Base-by-base conservation (phyloP, 208 protist genomes). In the Trypanosomatidae sp. region DNA sequence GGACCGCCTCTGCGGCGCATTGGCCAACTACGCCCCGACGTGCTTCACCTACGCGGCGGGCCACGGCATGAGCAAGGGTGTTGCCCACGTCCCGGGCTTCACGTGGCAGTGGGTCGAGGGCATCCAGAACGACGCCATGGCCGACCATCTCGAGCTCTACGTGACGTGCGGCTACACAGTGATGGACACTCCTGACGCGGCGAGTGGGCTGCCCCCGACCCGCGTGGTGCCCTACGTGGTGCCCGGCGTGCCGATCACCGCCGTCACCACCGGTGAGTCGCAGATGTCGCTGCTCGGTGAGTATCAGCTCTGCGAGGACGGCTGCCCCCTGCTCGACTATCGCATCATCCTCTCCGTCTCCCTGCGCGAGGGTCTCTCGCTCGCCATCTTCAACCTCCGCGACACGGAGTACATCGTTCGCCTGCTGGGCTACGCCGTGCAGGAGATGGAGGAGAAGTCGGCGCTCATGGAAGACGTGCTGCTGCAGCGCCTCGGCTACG, bases 401-500 rank as follows among this genome's bases (percentile, higher is more conserved):
- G 89, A 97, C 73, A 84, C 86, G 17, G 87, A 95, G 62, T 84
- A 87, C 70, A 49, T 94, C 13, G 66, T 97, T 36, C 85, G 84
- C 19, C 66, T 97, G 19, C 69, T 97, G 15, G 81, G 66, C 50
- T 80, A 89, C 71, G 79, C 89, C 22, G 73, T 95, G 59, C 73
- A 84, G 44, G 81, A 87, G 69, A 86, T 91, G 67, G 83, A 87
- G 52, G 81, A 86, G 55, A 85, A 93, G 72, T 95, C 92, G 36
- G 71, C 77, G 15, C 68, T 97, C 46, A 76, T 97, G 52, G 71
- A 91, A 49, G 84, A 91, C 41, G 76, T 97, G 52, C 88, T 95
- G 62, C 56, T 94, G 75, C 92, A 97, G 75, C 89, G 91, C 56
- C 76, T 94, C 52, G 92, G 92, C 53, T 85, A 88, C 71, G 36